phyloP scores from a whole-genome alignment of 2,329 filamentous ascomycete species.

The Alternaria ventricosa region DNA sequence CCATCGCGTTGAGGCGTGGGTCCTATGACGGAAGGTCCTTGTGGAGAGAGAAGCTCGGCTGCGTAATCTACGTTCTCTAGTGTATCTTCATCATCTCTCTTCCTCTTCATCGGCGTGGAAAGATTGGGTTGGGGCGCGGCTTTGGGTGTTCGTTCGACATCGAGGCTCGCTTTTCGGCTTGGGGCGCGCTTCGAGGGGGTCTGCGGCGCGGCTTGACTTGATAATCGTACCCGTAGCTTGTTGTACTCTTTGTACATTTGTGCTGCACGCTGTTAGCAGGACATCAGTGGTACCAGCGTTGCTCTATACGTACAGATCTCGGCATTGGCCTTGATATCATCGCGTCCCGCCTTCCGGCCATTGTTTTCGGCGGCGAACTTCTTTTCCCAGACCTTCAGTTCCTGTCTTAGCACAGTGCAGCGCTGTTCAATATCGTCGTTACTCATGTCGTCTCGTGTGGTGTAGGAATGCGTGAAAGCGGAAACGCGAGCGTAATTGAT shows the following conservation, averaged over 20 bases:
- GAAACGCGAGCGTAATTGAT: slow-evolving; percentile 20
- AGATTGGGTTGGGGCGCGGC: slow-evolving; percentile 22
- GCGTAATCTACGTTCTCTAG: slow-evolving; percentile 19
- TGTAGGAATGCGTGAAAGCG: slow-evolving; percentile 10
- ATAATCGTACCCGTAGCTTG: slow-evolving; percentile 58
- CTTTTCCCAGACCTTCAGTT: slow-evolving; percentile 77
- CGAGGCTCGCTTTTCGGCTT: slow-evolving; percentile 26
- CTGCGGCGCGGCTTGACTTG: slow-evolving; percentile 34
- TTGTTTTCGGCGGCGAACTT: slow-evolving; percentile 67
- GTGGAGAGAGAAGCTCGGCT: slow-evolving; percentile 34
- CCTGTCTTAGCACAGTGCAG: slow-evolving; percentile 86
- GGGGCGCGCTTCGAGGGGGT: slow-evolving; percentile 42
- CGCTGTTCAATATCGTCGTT: slow-evolving; percentile 54
- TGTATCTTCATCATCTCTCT: slow-evolving; percentile 29
- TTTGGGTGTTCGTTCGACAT: slow-evolving; percentile 37
- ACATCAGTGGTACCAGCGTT: not conserved
- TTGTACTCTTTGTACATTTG: slow-evolving; percentile 80
- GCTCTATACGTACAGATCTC: slow-evolving; percentile 66
- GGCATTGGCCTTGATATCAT: slow-evolving; percentile 77
- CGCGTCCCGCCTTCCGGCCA: slow-evolving; percentile 72
- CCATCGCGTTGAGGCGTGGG: slow-evolving; percentile 84
- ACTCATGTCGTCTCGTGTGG: slow-evolving; percentile 33
- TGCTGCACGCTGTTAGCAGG: slow-evolving; percentile 53
- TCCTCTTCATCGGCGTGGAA: slow-evolving; percentile 42
- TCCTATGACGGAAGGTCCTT: slow-evolving; percentile 60